Evolutionary conservation across 2,329 filamentous ascomycete genomes (phyloP).

Genomic region (Colletotrichum orchidophilum): DNA sequence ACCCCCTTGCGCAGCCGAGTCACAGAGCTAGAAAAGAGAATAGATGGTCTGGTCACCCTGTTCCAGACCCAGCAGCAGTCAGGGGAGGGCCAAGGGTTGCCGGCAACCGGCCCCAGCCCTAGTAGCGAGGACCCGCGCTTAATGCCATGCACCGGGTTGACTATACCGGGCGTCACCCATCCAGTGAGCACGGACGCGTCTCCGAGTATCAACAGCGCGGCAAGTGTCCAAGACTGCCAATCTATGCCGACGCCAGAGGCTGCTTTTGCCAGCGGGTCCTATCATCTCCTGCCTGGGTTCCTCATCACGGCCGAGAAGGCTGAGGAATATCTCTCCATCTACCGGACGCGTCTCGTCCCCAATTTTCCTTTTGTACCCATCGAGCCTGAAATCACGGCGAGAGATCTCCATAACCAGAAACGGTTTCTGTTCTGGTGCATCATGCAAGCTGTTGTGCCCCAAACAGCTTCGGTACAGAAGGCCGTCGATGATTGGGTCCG

Average conservation of each 20-base stretch:
- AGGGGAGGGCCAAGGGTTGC: neutral
- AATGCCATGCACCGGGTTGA: neutral
- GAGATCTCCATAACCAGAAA: slow-evolving; percentile 43
- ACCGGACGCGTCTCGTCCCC: slow-evolving; percentile 44
- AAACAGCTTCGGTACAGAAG: slow-evolving; percentile 43
- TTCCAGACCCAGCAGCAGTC: slow-evolving; percentile 42
- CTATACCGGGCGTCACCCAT: neutral
- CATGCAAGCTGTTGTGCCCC: slow-evolving; percentile 45
- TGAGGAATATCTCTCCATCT: slow-evolving; percentile 43
- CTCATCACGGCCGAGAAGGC: slow-evolving; percentile 45
- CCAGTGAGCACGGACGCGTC: neutral
- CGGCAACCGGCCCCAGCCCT: neutral
- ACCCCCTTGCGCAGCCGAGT: slow-evolving; percentile 44
- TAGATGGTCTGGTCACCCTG: slow-evolving; percentile 51
- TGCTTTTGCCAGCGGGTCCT: neutral
- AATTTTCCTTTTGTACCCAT: slow-evolving; percentile 52
- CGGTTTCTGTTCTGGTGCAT: slow-evolving; percentile 50
- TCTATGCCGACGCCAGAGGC: neutral
- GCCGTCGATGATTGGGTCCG: slow-evolving; percentile 48
- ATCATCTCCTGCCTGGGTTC: slow-evolving; percentile 46
- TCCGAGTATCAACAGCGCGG: neutral
- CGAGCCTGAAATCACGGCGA: slow-evolving; percentile 36
- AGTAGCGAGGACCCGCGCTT: neutral
- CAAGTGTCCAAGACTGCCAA: neutral
- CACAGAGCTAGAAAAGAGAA: slow-evolving; percentile 49